Evolutionary conservation across 23 red algal genomes (phyloP), one percentile per base, ranked within the genome.

Genomic region (Pyropia yezoensis): DNA sequence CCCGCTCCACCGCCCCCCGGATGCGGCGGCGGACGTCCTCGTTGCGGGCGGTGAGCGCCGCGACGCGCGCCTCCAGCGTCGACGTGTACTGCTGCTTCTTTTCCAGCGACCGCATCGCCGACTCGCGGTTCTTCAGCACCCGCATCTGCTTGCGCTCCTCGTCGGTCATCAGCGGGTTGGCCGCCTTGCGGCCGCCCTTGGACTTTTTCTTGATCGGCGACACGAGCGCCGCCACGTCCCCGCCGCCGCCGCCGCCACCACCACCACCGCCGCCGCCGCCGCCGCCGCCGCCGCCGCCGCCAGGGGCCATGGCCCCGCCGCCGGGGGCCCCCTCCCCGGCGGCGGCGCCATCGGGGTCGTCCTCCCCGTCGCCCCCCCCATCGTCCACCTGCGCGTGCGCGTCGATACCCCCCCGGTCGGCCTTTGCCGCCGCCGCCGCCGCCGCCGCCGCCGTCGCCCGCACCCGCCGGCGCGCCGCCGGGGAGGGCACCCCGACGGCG

Each of bases 1-100:
- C 28, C 16, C 75, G 58, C 14, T 24, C 75, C 49, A 83, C 59
- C 27, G 73, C 27, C 55, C 55, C 33, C 13, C 79, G 79, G 58
- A 83, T 83, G 56, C 63, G 70, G 49, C 65, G 67, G 54, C 60
- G 53, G 49, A 83, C 67, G 18, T 83, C 66, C 27, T 57, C 56
- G 39, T 83, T 83, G 50, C 79, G 54, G 14, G 67, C 24, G 50
- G 66, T 59, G 26, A 83, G 68, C 29, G 79, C 79, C 17, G 71
- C 33, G 57, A 69, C 79, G 52, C 79, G 79, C 50, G 70, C 66
- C 62, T 83, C 79, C 25, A 83, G 50, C 33, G 71, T 62, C 69
- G 71, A 58, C 33, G 79, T 83, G 68, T 83, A 83, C 59, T 69
- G 79, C 47, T 83, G 71, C 67, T 83, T 83, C 69, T 83, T 83